Conservation (phyloP, 2,329 filamentous ascomycete species). For the Huntiella savannae region DNA sequence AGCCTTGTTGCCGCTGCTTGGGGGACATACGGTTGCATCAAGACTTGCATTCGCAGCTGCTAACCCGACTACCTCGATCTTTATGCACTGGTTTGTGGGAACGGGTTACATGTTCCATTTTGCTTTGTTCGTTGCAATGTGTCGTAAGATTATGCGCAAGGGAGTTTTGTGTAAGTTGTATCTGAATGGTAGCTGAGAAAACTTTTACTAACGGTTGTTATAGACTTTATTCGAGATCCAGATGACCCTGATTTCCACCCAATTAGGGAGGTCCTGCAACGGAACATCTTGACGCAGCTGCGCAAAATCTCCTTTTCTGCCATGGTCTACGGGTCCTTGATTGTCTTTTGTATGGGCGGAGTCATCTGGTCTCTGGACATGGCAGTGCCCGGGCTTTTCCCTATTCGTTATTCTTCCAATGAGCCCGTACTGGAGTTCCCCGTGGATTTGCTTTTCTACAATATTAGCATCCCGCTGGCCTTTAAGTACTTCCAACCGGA, state of each 20-base stretch:
- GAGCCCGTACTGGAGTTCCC: conserved; percentile 89
- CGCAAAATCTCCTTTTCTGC: conserved; percentile 94
- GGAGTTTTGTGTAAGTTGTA: conserved; percentile 65
- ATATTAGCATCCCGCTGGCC: conserved; percentile 80
- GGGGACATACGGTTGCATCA: conserved; percentile 56
- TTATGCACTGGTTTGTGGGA: conserved; percentile 96
- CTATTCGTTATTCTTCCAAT: conserved; percentile 83
- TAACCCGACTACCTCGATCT: conserved; percentile 75
- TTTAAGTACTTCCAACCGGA: conserved; percentile 72
- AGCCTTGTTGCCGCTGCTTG: conserved; percentile 77
- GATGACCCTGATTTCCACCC: conserved; percentile 98
- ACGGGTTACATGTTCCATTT: conserved; percentile 99
- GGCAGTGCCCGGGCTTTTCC: conserved; percentile 51
- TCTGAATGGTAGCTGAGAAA: not conserved
- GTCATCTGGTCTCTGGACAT: conserved; percentile 81
- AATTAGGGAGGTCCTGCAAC: conserved; percentile 86
- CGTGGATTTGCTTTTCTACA: conserved; percentile 86
- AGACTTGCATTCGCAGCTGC: conserved; percentile 59
- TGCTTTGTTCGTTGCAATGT: conserved; percentile 96
- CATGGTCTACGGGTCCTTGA: conserved; percentile 81
- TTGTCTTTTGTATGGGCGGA: conserved; percentile 81
- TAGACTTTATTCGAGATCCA: conserved; percentile 90
- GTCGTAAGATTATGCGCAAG: conserved; percentile 86
- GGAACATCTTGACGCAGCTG: conserved; percentile 78
- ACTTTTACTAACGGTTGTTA: not conserved